Evolutionary conservation across 106 monocot species (phyloP).

Genomic region (Ottelia alismoides): DNA sequence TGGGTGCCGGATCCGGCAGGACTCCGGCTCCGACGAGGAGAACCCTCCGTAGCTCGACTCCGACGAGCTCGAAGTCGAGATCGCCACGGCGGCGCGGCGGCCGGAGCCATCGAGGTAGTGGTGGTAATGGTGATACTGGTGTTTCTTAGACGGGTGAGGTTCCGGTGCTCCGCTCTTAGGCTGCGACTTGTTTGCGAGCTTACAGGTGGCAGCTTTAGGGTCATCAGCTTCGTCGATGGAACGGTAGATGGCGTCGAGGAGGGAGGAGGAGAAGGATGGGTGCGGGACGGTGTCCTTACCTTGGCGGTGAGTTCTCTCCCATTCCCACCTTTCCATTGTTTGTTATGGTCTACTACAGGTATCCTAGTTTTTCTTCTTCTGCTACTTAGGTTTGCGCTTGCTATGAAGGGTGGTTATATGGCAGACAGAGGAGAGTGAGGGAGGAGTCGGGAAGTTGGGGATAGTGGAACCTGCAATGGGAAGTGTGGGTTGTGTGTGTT

Average conservation of each 20-base stretch:
- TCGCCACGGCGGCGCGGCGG: slow-evolving; percentile 1
- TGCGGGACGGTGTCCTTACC: neutral
- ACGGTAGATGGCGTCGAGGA: slow-evolving; percentile 20
- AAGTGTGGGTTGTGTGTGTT: too few relatives aligned
- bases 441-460: neutral
- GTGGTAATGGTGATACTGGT: too few relatives aligned
- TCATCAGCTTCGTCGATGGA: slow-evolving; percentile 16
- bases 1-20: too few relatives aligned
- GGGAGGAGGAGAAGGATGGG: slow-evolving; percentile 23
- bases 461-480: neutral
- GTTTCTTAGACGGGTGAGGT: too few relatives aligned
- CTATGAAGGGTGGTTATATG: neutral
- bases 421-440: too few relatives aligned
- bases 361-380: too few relatives aligned
- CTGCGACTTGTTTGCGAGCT: neutral
- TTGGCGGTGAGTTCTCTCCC: neutral
- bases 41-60: slow-evolving; percentile 79
- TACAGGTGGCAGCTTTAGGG: neutral
- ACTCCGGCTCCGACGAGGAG: too few relatives aligned
- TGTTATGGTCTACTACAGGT: too few relatives aligned
- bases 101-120: neutral
- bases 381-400: neutral
- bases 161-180: too few relatives aligned
- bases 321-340: slow-evolving; percentile 10
- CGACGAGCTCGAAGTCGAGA: slow-evolving; percentile 68